Base-by-base conservation (phyloP, 495 filamentous ascomycete genomes). In the Lasiosphaeriaceae sp. region DNA sequence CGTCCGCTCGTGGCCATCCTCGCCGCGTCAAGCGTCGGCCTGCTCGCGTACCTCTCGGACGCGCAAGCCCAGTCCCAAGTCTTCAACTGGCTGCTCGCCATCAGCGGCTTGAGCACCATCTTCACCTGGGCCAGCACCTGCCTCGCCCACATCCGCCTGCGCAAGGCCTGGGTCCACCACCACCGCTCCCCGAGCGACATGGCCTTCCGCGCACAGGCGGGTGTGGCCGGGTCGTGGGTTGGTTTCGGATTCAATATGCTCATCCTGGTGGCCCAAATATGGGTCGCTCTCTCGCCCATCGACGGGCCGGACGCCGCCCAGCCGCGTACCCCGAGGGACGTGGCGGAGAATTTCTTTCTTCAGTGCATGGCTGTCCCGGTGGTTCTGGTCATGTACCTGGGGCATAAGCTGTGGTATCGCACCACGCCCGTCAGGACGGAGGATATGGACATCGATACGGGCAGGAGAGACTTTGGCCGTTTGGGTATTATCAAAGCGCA, bases 111-210 rank as follows among this genome's bases (percentile, higher is more conserved):
- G 9, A 90, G 87, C 1, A 89, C 89, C 34, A 86, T 97, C 74
- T 93, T 97, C 76, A 97, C 93, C 34, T 97, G 93, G 93, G 87
- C 83, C 43, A 92, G 88, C 47, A 90, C 96, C 68, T 96, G 91
- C 61, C 75, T 94, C 0, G 79, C 85, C 0, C 93, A 97, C 70
- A 94, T 97, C 70, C 89, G 92, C 14, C 95, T 97, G 79, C 91
- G 93, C 47, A 75, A 78, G 11, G 92, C 83, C 3, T 96, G 90
- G 92, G 74, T 71, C 21, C 53, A 80, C 11, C 85, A 90, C 60
- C 86, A 88, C 54, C 86, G 90, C 67, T 80, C 75, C 11, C 73
- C 95, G 24, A 76, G 87, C 24, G 92, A 96, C 61, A 77, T 98
- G 24, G 86, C 94, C 4, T 98, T 93, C 80, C 73, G 67, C 14